Base-by-base conservation (phyloP, 306 rosid genomes). In the Cucurbita argyrosperma region DNA sequence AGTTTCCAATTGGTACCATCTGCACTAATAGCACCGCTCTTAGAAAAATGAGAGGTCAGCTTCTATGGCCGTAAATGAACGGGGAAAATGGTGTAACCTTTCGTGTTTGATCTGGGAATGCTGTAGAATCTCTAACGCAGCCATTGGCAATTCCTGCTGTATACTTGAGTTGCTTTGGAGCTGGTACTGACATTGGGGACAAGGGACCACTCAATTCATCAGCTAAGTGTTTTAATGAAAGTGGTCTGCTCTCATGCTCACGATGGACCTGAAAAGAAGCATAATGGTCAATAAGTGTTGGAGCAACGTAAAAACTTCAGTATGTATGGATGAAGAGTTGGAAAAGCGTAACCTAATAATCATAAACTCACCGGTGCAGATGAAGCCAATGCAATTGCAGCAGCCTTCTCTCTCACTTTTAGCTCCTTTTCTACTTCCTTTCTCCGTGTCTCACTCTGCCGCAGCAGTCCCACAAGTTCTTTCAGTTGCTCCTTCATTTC, bases 401-500 rank as follows among this genome's bases (percentile, higher is more conserved):
- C 85, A 55, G 82, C 86, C 87, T 95, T 97, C 82, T 95, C 99
- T 83, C 99, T 91, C 85, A 82, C 78, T 84, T 83, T 91, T 18
- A 90, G 88, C 79, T 95, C 99, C 80, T 91, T 91, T 85, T 95
- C 99, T 67, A 82, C 84, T 83, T 95, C 99, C 86, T 88, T 95
- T 83, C 93, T 88, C 68, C 90, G 84, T 76, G 87, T 82, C 85
- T 95, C 99, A 80, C 99, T 95, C 83, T 95, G 99, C 75, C 99
- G 85, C 84, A 91, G 75, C 70, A 95, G 86, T 45, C 96, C 90
- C 5, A 95, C 97, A 4, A 95, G 96, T 82, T 95, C 99, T 82
- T 87, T 95, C 60, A 95, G 91, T 82, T 95, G 99, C 83, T 95
- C 99, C 80, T 95, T 87, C 92, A 95, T 95, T 88, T 95, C 99